Conservation (phyloP, 78 protist genomes). For the Tieghemostelium lacteum region DNA sequence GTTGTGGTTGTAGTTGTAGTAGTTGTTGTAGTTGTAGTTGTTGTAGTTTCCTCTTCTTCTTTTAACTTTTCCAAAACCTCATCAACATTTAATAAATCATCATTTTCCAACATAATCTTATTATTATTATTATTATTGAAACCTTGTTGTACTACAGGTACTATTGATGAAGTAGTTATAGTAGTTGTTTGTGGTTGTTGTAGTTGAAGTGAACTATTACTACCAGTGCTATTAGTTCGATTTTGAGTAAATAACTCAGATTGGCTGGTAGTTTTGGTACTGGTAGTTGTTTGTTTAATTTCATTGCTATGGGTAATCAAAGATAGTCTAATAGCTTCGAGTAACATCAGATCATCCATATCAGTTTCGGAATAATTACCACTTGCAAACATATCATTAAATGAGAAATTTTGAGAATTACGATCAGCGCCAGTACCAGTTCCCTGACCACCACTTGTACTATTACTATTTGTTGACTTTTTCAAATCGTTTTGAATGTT, state of each 20-base stretch:
- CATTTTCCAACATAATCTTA: no score
- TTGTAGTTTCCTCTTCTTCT: constrained; percentile 8
- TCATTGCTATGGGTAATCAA: constrained; percentile 19
- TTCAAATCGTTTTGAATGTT: not conserved
- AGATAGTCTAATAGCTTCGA: constrained; percentile 68
- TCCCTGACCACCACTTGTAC: not conserved
- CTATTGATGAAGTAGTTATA: not conserved
- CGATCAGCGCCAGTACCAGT: not conserved
- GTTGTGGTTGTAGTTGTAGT: constrained; percentile 17
- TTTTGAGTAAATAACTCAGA: no score
- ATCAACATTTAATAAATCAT: constrained; percentile 3
- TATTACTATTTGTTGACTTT: not conserved
- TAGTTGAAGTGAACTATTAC: not conserved
- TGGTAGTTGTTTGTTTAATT: not conserved
- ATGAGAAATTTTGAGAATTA: constrained; percentile 10
- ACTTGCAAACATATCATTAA: constrained; percentile 20
- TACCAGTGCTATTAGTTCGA: not conserved
- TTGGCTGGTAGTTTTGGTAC: no score
- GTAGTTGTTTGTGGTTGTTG: not conserved
- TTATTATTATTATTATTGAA: no score
- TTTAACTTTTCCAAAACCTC: constrained; percentile 2
- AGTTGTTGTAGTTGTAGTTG: constrained; percentile 11
- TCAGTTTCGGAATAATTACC: constrained; percentile 46
- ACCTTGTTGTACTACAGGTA: not conserved
- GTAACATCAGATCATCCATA: constrained; percentile 51